These are phyloP conservation scores for Mixia osmundae DNA, from an alignment of 1,284 basidiomycete genomes.

Conservation along the genomic window DNA sequence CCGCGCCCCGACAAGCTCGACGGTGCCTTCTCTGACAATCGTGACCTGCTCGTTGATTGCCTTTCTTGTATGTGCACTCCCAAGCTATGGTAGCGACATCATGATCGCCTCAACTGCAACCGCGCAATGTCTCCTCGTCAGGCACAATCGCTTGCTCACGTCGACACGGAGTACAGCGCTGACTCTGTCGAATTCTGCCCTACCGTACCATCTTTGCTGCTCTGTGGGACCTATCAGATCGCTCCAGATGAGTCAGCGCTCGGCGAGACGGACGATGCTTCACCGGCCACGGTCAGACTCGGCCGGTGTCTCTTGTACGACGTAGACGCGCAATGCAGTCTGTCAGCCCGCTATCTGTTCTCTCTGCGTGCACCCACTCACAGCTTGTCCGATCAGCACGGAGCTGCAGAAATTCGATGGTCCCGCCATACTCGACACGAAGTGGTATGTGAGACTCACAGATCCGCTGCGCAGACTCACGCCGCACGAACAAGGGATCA, in stretches of 20 bases:
- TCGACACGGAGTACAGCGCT: slow-evolving; percentile 61
- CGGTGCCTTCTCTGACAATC: too few species aligned
- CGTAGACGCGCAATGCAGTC: slow-evolving; percentile 20
- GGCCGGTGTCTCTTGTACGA: slow-evolving; percentile 44
- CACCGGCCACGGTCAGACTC: slow-evolving; percentile 30
- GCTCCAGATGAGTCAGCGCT: slow-evolving; percentile 18
- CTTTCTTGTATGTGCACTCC: too few species aligned
- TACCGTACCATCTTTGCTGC: slow-evolving; percentile 39
- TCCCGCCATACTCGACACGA: slow-evolving; percentile 72
- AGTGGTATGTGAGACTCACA: slow-evolving; percentile 37
- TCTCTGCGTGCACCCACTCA: neutral
- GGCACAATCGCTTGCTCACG: slow-evolving; percentile 7
- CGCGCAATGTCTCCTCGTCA: too few species aligned
- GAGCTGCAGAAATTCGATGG: slow-evolving; percentile 44
- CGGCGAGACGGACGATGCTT: slow-evolving; percentile 7
- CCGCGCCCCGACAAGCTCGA: too few species aligned
- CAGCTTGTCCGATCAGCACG: slow-evolving; percentile 25
- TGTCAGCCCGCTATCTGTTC: slow-evolving; percentile 15
- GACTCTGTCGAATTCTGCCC: slow-evolving; percentile 79
- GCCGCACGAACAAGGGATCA: slow-evolving; percentile 1
- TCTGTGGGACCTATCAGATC: slow-evolving; percentile 73
- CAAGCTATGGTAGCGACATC: too few species aligned
- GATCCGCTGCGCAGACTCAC: slow-evolving; percentile 6
- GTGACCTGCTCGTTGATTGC: too few species aligned
- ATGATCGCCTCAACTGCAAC: too few species aligned